phyloP scores from a whole-genome alignment of 371 early-diverging fungal species.

The Funneliformis caledonium region DNA sequence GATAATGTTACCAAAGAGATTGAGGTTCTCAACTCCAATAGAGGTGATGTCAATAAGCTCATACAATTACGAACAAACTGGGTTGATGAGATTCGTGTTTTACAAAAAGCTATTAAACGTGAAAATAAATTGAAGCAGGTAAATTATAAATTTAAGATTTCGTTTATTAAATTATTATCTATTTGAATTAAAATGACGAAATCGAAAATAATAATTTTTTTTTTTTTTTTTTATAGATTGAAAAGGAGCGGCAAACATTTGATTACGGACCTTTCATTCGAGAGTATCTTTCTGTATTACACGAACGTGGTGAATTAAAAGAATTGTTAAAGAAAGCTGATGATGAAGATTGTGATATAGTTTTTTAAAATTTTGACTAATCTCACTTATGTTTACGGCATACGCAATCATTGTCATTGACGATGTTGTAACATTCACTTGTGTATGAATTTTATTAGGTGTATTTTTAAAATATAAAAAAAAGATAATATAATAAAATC shows the following conservation, averaged over 20 bases:
- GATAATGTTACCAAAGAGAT: too few species aligned
- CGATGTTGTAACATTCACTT: too few species aligned
- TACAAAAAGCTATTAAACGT: neutral
- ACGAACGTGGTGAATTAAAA: slow-evolving; percentile 31
- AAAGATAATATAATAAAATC: too few species aligned
- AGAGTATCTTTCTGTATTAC: slow-evolving; percentile 28
- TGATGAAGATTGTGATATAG: neutral
- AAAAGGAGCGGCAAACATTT: slow-evolving; percentile 12
- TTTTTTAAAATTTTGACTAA: neutral
- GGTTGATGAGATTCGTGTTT: slow-evolving; percentile 1
- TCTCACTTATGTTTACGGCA: too few species aligned
- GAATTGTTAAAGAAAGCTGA: slow-evolving; percentile 7
- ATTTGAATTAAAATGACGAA: neutral
- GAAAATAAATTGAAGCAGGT: slow-evolving; percentile 10
- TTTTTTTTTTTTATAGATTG: neutral
- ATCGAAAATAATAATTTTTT: too few species aligned
- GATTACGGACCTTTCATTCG: slow-evolving; percentile 30
- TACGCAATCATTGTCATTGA: too few species aligned
- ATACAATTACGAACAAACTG: neutral
- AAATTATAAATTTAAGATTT: neutral
- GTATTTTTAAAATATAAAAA: too few species aligned
- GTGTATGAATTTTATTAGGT: too few species aligned
- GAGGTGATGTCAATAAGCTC: neutral
- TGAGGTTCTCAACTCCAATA: neutral
- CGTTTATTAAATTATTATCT: neutral